phyloP scores from a whole-genome alignment of 1,139 yeast genomes.

The Suhomyces bolitotheri region DNA sequence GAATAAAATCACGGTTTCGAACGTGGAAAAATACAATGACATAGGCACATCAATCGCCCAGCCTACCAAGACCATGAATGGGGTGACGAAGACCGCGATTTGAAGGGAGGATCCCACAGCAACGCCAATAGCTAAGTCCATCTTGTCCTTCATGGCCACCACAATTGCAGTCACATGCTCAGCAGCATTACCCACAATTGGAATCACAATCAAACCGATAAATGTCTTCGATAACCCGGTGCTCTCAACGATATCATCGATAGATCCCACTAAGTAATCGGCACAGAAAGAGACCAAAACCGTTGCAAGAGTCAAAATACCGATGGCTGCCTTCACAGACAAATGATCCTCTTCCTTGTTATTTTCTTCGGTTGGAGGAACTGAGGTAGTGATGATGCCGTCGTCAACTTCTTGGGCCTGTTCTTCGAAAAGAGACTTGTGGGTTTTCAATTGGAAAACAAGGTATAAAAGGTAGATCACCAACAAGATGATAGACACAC shows the following conservation, averaged over 20 bases:
- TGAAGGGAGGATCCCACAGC: slow-evolving; percentile 97
- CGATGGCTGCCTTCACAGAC: slow-evolving; percentile 42
- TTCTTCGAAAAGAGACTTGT: slow-evolving; percentile 55
- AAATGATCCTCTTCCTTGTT: slow-evolving; percentile 33
- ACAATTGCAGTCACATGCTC: slow-evolving; percentile 96
- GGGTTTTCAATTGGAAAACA: slow-evolving; percentile 86
- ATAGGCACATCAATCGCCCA: slow-evolving; percentile 91
- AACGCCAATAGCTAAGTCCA: slow-evolving; percentile 96
- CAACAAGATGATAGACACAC: slow-evolving; percentile 78
- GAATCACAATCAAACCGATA: slow-evolving; percentile 88
- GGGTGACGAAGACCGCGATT: slow-evolving; percentile 91
- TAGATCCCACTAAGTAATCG: slow-evolving; percentile 88
- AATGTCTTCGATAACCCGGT: slow-evolving; percentile 92
- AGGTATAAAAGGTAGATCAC: slow-evolving; percentile 77
- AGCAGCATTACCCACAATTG: slow-evolving; percentile 98
- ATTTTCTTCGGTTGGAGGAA: slow-evolving; percentile 34
- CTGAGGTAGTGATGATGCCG: slow-evolving; percentile 33
- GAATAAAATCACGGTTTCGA: slow-evolving; percentile 89
- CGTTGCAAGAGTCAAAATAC: slow-evolving; percentile 62
- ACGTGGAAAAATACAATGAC: slow-evolving; percentile 87
- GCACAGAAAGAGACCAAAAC: slow-evolving; percentile 88
- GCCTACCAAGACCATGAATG: slow-evolving; percentile 89
- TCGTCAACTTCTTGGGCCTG: slow-evolving; percentile 40
- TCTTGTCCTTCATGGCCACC: slow-evolving; percentile 93
- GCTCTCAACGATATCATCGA: slow-evolving; percentile 79